Conservation (phyloP, 805 yeast species). For the Barnettozyma sp. region DNA sequence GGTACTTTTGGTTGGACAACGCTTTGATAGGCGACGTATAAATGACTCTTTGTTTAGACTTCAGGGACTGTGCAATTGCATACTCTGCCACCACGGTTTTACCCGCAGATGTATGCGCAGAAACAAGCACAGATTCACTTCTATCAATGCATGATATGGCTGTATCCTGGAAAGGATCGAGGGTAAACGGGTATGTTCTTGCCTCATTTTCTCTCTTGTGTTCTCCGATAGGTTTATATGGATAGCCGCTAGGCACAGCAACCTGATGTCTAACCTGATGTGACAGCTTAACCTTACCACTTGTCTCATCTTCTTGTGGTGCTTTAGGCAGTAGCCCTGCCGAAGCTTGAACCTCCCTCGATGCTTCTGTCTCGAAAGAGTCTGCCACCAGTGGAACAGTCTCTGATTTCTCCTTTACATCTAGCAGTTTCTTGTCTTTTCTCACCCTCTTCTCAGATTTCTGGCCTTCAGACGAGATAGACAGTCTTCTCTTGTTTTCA, state of each 20-base stretch:
- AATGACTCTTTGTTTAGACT: slow-evolving; percentile 92
- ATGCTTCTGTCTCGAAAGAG: slow-evolving; percentile 81
- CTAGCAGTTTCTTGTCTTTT: slow-evolving; percentile 28
- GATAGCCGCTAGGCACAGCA: slow-evolving; percentile 88
- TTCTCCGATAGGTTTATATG: slow-evolving; percentile 81
- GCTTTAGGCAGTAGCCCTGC: slow-evolving; percentile 52
- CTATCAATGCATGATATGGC: slow-evolving; percentile 95
- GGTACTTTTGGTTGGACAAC: slow-evolving; percentile 79
- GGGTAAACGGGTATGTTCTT: slow-evolving; percentile 80
- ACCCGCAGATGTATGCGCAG: slow-evolving; percentile 99
- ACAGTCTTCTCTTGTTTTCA: slow-evolving; percentile 20
- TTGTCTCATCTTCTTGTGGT: slow-evolving; percentile 27
- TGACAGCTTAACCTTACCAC: slow-evolving; percentile 57
- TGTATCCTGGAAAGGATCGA: slow-evolving; percentile 97
- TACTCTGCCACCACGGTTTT: slow-evolving; percentile 98
- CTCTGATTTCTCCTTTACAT: slow-evolving; percentile 37
- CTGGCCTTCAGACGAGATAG: slow-evolving; percentile 17
- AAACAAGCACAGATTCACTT: slow-evolving; percentile 87
- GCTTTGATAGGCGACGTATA: slow-evolving; percentile 96
- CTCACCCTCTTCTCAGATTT: slow-evolving; percentile 13
- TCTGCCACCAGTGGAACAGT: slow-evolving; percentile 77
- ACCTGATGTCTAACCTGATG: slow-evolving; percentile 98
- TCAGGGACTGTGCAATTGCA: slow-evolving; percentile 90
- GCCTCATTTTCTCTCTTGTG: slow-evolving; percentile 78
- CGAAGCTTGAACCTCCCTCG: slow-evolving; percentile 80